Evolutionary conservation across 2,329 filamentous ascomycete species (phyloP).

Genomic region (Aspergillus thermomutatus): DNA sequence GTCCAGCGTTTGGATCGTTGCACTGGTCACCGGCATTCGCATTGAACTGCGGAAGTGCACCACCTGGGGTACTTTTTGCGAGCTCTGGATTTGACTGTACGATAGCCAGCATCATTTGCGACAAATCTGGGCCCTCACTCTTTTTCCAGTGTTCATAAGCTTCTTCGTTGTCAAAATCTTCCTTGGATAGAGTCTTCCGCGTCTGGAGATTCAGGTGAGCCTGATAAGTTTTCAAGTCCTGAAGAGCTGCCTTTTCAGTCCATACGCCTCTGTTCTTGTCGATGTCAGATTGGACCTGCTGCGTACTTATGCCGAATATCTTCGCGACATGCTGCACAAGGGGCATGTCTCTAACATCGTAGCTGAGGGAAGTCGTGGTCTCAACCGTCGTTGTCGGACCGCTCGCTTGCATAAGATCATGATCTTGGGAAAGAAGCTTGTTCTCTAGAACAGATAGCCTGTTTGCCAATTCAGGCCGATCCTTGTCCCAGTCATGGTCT

Average conservation of each 20-base stretch:
- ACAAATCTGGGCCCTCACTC: conserved; percentile 79
- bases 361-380: conserved; percentile 75
- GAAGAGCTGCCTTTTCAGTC: conserved; percentile 88
- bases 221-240: conserved; percentile 91
- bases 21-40: conserved; percentile 36
- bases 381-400: conserved; percentile 66
- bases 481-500: conserved; percentile 79
- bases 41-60: conserved; percentile 57
- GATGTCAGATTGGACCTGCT: conserved; percentile 82
- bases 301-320: conserved; percentile 77
- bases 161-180: conserved; percentile 88
- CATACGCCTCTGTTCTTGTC: conserved; percentile 75
- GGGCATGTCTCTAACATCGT: conserved; percentile 96
- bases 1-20: conserved; percentile 42
- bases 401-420: conserved; percentile 70
- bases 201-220: conserved; percentile 79
- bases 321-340: conserved; percentile 82
- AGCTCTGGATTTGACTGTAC: conserved; percentile 81
- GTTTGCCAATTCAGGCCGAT: conserved; percentile 77
- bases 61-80: conserved; percentile 67
- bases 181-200: conserved; percentile 68
- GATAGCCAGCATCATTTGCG: conserved; percentile 90
- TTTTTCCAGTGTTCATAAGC: conserved; percentile 89
- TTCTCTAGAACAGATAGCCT: conserved; percentile 80
- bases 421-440: conserved; percentile 90